Conservation (phyloP, 2,329 filamentous ascomycete genomes). For the Monilinia polystroma region DNA sequence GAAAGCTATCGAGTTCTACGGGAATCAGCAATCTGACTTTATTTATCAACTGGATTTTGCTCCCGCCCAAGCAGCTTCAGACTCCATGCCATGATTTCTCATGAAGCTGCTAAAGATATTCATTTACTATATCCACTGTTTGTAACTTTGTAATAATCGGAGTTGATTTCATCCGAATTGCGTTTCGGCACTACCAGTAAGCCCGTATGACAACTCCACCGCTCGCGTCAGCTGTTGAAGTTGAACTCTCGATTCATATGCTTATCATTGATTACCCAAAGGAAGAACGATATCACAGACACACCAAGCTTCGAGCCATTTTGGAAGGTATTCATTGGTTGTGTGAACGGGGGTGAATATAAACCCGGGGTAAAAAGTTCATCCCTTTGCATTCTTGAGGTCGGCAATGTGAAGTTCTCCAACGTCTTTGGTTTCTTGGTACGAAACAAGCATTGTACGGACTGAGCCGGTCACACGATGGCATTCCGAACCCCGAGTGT, state of each 20-base stretch:
- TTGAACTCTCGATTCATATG: slow-evolving; percentile 4
- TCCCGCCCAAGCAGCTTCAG: background rate
- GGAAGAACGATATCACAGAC: background rate
- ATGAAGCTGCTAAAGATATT: background rate
- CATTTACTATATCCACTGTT: background rate
- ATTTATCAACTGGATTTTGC: background rate
- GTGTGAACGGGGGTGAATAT: background rate
- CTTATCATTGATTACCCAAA: slow-evolving; percentile 4
- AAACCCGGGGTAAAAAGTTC: background rate
- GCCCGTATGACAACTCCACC: slow-evolving; percentile 6
- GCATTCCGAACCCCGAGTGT: background rate
- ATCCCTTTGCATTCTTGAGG: background rate
- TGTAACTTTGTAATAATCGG: slow-evolving; percentile 7
- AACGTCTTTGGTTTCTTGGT: background rate
- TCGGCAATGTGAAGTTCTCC: background rate
- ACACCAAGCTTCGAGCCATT: background rate
- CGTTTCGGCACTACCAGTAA: background rate
- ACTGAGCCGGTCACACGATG: no score
- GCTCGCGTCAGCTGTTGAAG: slow-evolving; percentile 7
- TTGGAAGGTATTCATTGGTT: background rate
- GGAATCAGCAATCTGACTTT: background rate
- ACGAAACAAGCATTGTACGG: background rate
- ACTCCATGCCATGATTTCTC: background rate
- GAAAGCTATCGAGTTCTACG: background rate
- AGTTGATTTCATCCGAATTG: slow-evolving; percentile 3